Evolutionary conservation across 441 rosid genomes (phyloP).

Genomic region (Melianthus villosus): DNA sequence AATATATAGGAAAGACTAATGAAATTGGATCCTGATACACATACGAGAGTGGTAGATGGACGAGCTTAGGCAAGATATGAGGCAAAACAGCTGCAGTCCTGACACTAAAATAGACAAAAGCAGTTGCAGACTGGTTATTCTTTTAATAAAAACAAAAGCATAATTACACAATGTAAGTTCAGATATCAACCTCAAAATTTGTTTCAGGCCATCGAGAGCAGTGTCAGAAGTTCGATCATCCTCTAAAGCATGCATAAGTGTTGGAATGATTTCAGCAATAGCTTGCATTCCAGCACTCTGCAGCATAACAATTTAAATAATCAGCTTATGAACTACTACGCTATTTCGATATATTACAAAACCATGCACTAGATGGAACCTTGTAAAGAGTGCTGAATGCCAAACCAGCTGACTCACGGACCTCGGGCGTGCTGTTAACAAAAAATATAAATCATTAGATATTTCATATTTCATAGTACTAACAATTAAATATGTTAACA

Average conservation of each 20-base stretch:
- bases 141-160: slow-evolving; percentile 1
- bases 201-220: slow-evolving; percentile 96
- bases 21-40: slow-evolving; percentile 20
- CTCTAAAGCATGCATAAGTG: slow-evolving; percentile 86
- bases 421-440: slow-evolving; percentile 54
- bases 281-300: slow-evolving; percentile 99
- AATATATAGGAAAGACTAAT: slow-evolving; percentile 6
- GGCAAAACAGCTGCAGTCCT: slow-evolving; percentile 95
- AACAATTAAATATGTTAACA: too few relatives aligned
- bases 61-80: slow-evolving; percentile 95
- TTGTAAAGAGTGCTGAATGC: slow-evolving; percentile 98
- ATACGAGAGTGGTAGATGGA: slow-evolving; percentile 88
- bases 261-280: slow-evolving; percentile 96
- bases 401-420: slow-evolving; percentile 96
- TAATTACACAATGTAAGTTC: slow-evolving; percentile 1
- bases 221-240: slow-evolving; percentile 84
- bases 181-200: slow-evolving; percentile 63
- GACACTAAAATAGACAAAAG: slow-evolving; percentile 44
- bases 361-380: slow-evolving; percentile 38
- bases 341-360: too few relatives aligned
- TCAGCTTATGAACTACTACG: too few relatives aligned
- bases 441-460: slow-evolving; percentile 8
- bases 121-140: too few relatives aligned
- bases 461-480: too few relatives aligned
- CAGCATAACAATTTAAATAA: slow-evolving; percentile 11